A percentile compares a stretch with the other conserved stretches of the same genome.
Evolutionary conservation across 139 green algal genomes (phyloP).

Genomic region (Axilococcus clingmanii): DNA sequence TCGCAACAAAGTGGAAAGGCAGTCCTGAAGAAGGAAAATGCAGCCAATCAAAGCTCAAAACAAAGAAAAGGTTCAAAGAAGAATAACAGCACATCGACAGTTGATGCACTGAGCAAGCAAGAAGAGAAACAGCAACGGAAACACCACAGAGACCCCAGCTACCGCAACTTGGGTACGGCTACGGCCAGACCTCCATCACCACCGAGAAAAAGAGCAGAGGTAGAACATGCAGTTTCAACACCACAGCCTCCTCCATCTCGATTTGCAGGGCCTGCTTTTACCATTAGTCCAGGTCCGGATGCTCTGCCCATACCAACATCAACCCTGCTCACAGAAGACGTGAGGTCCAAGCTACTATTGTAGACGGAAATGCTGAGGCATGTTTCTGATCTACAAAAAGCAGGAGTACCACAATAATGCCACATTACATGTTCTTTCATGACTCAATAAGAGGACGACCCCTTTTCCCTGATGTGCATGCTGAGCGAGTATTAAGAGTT

Average conservation of each 20-base stretch:
- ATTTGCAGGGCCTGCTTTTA: constrained; percentile 26
- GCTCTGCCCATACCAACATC: constrained; percentile 18
- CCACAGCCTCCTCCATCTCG: not conserved
- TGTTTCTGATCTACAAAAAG: no score
- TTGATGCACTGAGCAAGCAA: not conserved
- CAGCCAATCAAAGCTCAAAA: not conserved
- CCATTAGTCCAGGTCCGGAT: constrained; percentile 25
- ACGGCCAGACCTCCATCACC: not conserved
- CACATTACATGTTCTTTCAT: no score
- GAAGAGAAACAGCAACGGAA: not conserved
- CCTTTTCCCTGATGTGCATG: no score
- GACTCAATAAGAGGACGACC: no score
- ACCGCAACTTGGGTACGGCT: constrained; percentile 1
- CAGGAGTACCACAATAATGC: no score
- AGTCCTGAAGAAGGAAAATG: not conserved
- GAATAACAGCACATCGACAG: not conserved
- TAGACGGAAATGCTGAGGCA: no score
- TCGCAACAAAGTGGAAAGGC: not conserved
- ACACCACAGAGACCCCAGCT: constrained; percentile 2
- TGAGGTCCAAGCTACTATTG: no score
- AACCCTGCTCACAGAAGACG: not conserved
- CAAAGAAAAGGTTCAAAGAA: not conserved
- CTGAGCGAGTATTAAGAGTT: no score
- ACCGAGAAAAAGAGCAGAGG: not conserved
- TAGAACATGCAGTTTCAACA: not conserved